Base-by-base conservation (phyloP, 805 yeast species). In the Candida verbasci region DNA sequence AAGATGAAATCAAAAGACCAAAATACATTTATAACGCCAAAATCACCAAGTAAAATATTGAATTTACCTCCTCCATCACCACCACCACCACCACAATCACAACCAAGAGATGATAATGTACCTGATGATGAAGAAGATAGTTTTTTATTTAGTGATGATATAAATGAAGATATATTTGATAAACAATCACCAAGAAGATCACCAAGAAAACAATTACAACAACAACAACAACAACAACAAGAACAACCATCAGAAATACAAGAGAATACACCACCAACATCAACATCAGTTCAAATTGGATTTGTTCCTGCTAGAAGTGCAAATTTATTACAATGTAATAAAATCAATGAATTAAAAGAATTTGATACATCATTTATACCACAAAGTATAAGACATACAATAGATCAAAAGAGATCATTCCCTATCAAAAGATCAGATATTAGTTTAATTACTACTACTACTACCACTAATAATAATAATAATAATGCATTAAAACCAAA, bases 301-400 rank as follows among this genome's bases (percentile, higher is more conserved):
- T 82, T 82, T 60, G 81, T 80, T 26, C 73, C 80, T 36, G 86
- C 88, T 1, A 75, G 74, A 45, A 75, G 73, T 8, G 88, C 88
- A 0, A 74, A 74, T 24, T 60, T 70, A 8, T 56, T 82, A 7
- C 80, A 73, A 43, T 62, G 65, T 17, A 42, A 51, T 7, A 58
- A 62, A 4, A 56, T 57, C 3, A 26, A 29, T 25, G 78, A 70
- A 45, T 71, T 80, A 32, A 78, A 84, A 0, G 75, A 71, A 35
- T 76, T 70, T 43, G 74, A 78, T 42, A 56, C 68, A 25, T 50
- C 74, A 72, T 56, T 55, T 36, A 76, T 74, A 29, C 76, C 76
- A 5, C 73, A 70, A 10, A 72, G 68, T 44, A 73, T 78, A 37
- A 50, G 64, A 29, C 55, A 69, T 14, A 79, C 82, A 0, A 64